phyloP scores from a whole-genome alignment of 2,329 filamentous ascomycete species.

The Delphinella strobiligena region DNA sequence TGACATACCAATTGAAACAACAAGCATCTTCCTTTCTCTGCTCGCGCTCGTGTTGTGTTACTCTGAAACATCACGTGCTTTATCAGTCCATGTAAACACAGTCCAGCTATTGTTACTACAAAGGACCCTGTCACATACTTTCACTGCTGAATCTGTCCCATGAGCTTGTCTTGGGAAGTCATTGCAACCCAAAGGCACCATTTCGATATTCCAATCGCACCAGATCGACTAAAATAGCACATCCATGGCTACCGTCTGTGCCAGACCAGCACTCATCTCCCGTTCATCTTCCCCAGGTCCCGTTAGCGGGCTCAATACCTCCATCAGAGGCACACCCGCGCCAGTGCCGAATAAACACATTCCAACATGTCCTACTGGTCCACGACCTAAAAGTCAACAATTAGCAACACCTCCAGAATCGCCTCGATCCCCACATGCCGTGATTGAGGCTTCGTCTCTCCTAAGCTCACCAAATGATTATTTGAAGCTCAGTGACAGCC shows the following conservation, averaged over 20 bases:
- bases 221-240: background rate
- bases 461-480: conserved; percentile 62
- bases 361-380: conserved; percentile 76
- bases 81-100: background rate
- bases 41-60: no score
- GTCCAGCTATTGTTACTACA: background rate
- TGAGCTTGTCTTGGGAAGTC: background rate
- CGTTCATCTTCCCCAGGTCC: conserved; percentile 35
- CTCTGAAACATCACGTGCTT: no score
- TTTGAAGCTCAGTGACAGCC: conserved; percentile 42
- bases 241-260: conserved; percentile 31
- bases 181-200: no score
- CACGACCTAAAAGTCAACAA: conserved; percentile 40
- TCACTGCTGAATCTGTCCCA: background rate
- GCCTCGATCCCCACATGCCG: conserved; percentile 44
- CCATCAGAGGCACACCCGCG: conserved; percentile 43
- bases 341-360: conserved; percentile 78
- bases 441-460: conserved; percentile 52
- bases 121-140: background rate
- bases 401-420: conserved; percentile 41
- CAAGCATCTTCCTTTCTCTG: no score
- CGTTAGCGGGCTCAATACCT: conserved; percentile 46
- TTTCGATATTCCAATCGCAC: background rate
- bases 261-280: conserved; percentile 24
- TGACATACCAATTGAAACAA: no score